Base-by-base conservation (phyloP, 495 filamentous ascomycete genomes). In the Penicillium malachiteum region DNA sequence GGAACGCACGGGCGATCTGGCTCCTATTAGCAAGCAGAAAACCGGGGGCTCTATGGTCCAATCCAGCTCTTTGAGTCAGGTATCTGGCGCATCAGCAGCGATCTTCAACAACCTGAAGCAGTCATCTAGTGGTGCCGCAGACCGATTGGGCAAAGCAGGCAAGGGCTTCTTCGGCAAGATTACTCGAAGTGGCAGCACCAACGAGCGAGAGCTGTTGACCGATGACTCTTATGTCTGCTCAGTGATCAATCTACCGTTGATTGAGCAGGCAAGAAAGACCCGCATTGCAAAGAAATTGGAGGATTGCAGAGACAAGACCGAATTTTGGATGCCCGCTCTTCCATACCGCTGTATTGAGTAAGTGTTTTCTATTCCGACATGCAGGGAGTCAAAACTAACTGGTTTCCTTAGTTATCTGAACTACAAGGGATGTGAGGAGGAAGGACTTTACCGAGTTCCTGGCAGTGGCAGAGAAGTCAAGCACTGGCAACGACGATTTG, bases 301-400 rank as follows among this genome's bases (percentile, higher is more conserved):
- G 64, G 82, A 87, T 52, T 95, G 89, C 13, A 78, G 84, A 42
- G 92, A 96, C 64, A 96, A 96, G 79, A 96, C 92, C 0, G 92
- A 96, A 63, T 96, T 92, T 65, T 96, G 92, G 92, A 94, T 96
- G 90, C 92, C 92, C 0, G 88, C 90, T 14, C 84, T 96, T 44
- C 92, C 92, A 0, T 96, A 91, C 83, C 79, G 92, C 48, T 92
- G 88, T 30, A 94, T 96, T 58, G 92, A 96, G 46, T 48, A n/a
- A 48, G 46, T 48, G 46, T 48, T 30, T 16, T 12, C 14, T 5
- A 35, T 14, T 43, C 40, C 40, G 3, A 16, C 12, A 37, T 37
- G 14, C 14, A 34, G n/a, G 5, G 12, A 32, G 13, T 13, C 11
- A 35, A 12, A 9, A 9, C 43, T 46, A 18, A 30, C 43, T 5